phyloP scores from a whole-genome alignment of 2,329 filamentous ascomycete species.

The Coniochaeta hoffmannii region DNA sequence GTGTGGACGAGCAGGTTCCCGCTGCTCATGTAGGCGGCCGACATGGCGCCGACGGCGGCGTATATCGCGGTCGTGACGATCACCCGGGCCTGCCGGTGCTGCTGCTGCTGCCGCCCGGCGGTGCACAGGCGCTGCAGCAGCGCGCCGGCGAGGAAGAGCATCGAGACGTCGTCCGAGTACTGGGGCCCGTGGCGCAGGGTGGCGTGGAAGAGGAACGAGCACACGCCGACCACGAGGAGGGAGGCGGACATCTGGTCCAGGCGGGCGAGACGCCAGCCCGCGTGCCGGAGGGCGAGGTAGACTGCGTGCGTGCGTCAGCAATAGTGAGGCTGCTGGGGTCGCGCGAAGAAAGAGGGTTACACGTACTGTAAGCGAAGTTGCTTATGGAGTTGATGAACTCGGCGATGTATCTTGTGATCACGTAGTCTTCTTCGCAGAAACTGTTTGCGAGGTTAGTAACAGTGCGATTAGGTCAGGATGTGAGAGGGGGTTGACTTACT shows the following conservation, averaged over 20 bases:
- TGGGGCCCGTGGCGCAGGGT: conserved; percentile 33
- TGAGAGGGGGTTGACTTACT: no score
- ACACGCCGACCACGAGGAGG: conserved; percentile 32
- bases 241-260: conserved; percentile 33
- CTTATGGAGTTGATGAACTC: conserved; percentile 47
- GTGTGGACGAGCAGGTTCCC: conserved; percentile 36
- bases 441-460: conserved; percentile 11
- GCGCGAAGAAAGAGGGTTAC: neutral
- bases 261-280: neutral
- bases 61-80: conserved; percentile 30
- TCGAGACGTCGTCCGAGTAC: conserved; percentile 50
- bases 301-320: conserved; percentile 19
- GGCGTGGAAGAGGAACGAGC: conserved; percentile 36
- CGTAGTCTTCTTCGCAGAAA: conserved; percentile 42
- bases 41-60: conserved; percentile 30
- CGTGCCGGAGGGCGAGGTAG: conserved; percentile 30
- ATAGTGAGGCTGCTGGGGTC: neutral
- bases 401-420: conserved; percentile 40
- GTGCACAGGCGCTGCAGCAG: conserved; percentile 42
- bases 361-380: conserved; percentile 38
- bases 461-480: no score
- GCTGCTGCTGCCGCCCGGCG: conserved; percentile 27
- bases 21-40: conserved; percentile 33
- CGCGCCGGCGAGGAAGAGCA: conserved; percentile 45
- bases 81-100: conserved; percentile 7